phyloP scores from a whole-genome alignment of 345 rosid species.

The Linum tenue region DNA sequence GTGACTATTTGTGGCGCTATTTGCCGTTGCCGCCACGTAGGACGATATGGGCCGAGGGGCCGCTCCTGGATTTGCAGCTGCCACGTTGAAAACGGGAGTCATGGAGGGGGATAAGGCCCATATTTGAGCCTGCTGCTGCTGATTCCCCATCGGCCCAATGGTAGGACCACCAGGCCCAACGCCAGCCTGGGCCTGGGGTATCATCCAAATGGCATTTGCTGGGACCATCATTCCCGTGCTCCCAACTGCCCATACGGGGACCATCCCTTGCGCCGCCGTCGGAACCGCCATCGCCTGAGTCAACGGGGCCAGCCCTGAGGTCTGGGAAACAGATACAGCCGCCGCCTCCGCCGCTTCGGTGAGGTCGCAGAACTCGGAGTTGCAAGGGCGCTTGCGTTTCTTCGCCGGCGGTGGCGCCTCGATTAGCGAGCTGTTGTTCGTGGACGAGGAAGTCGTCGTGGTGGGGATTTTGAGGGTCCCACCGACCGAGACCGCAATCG shows the following conservation, averaged over 20 bases:
- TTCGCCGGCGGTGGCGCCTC: constrained; percentile 2
- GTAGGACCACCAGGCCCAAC: constrained; percentile 8
- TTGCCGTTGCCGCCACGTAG: constrained; percentile 9
- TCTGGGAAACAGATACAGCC: constrained; percentile 20
- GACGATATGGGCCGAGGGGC: constrained; percentile 29
- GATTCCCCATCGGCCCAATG: not conserved
- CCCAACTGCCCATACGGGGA: constrained; percentile 36
- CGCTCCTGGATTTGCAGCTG: not conserved
- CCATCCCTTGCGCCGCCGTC: constrained; percentile 23
- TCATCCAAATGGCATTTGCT: constrained; percentile 42
- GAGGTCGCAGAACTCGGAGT: constrained; percentile 26
- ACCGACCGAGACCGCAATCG: constrained; percentile 36
- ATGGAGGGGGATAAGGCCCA: constrained; percentile 34
- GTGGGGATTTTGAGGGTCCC: constrained; percentile 40
- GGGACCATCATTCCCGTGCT: constrained; percentile 35
- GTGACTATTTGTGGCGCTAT: not conserved
- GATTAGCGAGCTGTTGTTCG: constrained; percentile 1
- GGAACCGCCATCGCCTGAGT: constrained; percentile 7
- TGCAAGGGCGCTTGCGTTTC: constrained; percentile 30
- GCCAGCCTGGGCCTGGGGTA: constrained; percentile 20
- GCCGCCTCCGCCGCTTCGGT: constrained; percentile 9
- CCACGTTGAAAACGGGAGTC: constrained; percentile 27
- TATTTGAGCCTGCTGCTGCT: constrained; percentile 23
- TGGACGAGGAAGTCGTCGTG: constrained; percentile 8
- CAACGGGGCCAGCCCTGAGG: constrained; percentile 24